Evolutionary conservation across 2,329 filamentous ascomycete species (phyloP), one percentile per base, ranked within the genome.

Genomic region (Aspergillus pseudoterreus): DNA sequence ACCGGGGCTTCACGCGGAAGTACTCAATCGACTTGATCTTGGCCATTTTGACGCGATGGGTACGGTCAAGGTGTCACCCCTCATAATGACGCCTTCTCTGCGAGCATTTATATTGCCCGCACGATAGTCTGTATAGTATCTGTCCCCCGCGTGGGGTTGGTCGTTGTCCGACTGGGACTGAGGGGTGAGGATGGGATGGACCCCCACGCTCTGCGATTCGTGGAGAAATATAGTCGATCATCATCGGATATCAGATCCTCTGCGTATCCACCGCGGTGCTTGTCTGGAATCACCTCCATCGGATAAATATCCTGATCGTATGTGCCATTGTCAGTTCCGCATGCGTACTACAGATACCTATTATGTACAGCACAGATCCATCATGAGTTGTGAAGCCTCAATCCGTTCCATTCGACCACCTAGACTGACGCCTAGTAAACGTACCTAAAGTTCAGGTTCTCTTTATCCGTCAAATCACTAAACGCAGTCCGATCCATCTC

Each of bases 1-100:
- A 91, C 22, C 88, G 78, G 6, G 88, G 88, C 46, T 85, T 85
- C 4, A 91, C 83, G 17, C 87, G 81, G 64, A 90, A 90, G 63
- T 90, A 88, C 58, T 90, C 86, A 45, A 91, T 83, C 6, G 65
- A 78, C 52, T 78, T 76, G 60, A 88, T 88, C 57, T 81, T 84
- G 0, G 77, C 78, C 84, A 87, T 87, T 39, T n/a, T 58, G 39
- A 6, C 4, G 17, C 19, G 15, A 6, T 21, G 24, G 4, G 9
- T 19, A 36, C n/a, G 11, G n/a, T 1, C 21, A n/a, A 32, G 32
- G 21, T 4, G 27, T 10, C 5, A 3, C 2, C 8, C 12, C 15
- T 6, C 12, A 14, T 49, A 12, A 6, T 17, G 12, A 12, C 5
- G 44, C 17, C 11, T 22, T 42, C 39, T 42, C 11, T 10, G n/a